Evolutionary conservation across 257 asterid species (phyloP), one percentile per base, ranked within the genome.

Genomic region (Solanum dulcamara): DNA sequence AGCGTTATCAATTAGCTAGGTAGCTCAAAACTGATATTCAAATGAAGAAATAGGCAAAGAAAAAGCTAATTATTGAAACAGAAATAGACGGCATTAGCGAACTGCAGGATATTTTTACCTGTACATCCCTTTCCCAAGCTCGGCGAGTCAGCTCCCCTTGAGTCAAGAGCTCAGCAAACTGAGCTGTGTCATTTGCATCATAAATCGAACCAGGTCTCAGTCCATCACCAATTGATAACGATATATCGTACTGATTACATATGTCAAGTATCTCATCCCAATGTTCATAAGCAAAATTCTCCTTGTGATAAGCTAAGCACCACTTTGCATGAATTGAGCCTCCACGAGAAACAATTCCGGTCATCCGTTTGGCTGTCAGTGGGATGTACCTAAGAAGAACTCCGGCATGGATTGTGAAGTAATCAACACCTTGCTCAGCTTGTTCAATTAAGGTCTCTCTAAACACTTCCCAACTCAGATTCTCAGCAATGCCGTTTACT

Each of bases 351-450:
- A 96, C 99, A 57, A 96, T 96, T 15, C 98, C 99, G 2, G 98
- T 96, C 98, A 93, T 93, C 72, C 99, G 86, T 86, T 94, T 93
- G 37, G 99, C 99, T 2, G 99, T 95, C 38, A 95, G 80, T 9
- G 99, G 99, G 87, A 96, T 94, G 89, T 96, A 96, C 22, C 98
- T 93, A 40, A 96, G 98, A 83, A 96, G 89, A 33, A 96, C 98
- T 30, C 99, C 99, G 4, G 98, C 99, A 79, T 94, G 98, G 86
- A 96, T 96, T 0, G 99, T 96, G 84, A 96, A 96, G 90, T 94
- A 96, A 88, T 96, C 99, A 18, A 96, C 99, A 28, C 99, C 99
- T 87, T 94, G 99, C 91, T 96, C 98, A 6, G 99, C 99, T 87
- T 96, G 99, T 80, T 96, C 99, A 50, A 96, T 93, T 91, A 96